phyloP scores from a whole-genome alignment of 441 rosid genomes.

The Gossypium trilobum region DNA sequence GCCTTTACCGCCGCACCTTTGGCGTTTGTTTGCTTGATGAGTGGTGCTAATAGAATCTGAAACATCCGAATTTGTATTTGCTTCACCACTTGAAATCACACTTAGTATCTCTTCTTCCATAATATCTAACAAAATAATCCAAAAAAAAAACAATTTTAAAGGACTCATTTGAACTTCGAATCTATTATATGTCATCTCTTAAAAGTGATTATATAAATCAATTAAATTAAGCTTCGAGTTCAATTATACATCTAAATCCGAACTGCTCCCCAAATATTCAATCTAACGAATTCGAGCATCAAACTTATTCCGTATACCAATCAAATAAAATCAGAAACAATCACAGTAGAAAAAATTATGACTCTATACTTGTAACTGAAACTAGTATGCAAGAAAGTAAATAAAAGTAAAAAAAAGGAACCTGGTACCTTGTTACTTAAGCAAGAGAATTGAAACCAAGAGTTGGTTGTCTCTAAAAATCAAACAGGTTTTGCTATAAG shows the following conservation, averaged over 20 bases:
- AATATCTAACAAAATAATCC: slow-evolving; percentile 16
- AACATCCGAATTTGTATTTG: slow-evolving; percentile 10
- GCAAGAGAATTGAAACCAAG: neutral
- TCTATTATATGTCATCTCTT: neutral
- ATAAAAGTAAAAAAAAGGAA: no score
- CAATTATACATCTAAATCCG: no score
- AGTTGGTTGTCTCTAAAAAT: neutral
- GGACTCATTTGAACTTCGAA: no score
- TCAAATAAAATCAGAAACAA: neutral
- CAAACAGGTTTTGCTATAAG: neutral
- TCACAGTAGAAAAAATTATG: neutral
- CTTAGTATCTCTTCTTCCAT: slow-evolving; percentile 27
- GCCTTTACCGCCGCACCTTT: slow-evolving; percentile 1
- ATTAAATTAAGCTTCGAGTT: no score
- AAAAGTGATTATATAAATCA: neutral
- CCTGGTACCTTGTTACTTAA: neutral
- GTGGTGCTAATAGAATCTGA: slow-evolving; percentile 33
- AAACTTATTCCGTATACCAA: neutral
- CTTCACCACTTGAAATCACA: slow-evolving; percentile 21
- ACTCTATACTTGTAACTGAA: neutral
- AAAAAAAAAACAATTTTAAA: neutral
- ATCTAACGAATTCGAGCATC: neutral
- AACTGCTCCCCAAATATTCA: neutral
- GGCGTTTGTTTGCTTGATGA: slow-evolving; percentile 17
- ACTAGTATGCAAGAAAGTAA: neutral